These are phyloP conservation scores for Schwanniomyces sp. DNA, from an alignment of 805 yeast genomes.

Conservation along the genomic window DNA sequence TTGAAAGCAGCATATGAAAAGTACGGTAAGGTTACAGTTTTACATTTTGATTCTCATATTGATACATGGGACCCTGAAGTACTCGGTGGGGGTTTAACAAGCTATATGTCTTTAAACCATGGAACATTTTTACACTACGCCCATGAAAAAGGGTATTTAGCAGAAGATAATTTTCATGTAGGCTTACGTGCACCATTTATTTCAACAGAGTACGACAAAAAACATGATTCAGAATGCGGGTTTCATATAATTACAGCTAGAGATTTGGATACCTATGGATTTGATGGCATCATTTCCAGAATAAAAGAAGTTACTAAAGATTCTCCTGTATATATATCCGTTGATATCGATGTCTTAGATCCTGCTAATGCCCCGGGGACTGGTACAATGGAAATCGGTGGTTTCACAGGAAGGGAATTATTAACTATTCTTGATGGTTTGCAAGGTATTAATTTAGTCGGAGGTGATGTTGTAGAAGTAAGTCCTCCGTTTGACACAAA, in stretches of 20 bases:
- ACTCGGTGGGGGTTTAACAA: conserved; percentile 61
- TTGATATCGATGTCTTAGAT: conserved; percentile 66
- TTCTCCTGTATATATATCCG: conserved; percentile 44
- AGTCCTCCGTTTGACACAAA: conserved; percentile 64
- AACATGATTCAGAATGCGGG: conserved; percentile 54
- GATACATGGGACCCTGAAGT: conserved; percentile 70
- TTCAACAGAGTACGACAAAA: conserved; percentile 30
- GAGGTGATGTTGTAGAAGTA: conserved; percentile 78
- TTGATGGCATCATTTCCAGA: conserved; percentile 32
- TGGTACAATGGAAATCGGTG: conserved; percentile 79
- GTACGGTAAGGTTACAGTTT: conserved; percentile 47
- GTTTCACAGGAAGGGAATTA: conserved; percentile 56
- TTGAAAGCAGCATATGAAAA: conserved; percentile 52
- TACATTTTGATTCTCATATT: conserved; percentile 67
- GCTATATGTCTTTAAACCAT: conserved; percentile 61
- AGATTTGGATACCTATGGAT: conserved; percentile 45
- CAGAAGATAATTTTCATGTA: conserved; percentile 52
- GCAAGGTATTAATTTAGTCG: conserved; percentile 60
- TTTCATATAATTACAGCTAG: conserved; percentile 46
- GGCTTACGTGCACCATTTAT: conserved; percentile 67
- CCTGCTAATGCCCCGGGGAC: conserved; percentile 78
- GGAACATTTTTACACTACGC: conserved; percentile 74
- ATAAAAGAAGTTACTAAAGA: conserved; percentile 36
- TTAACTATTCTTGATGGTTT: conserved; percentile 58
- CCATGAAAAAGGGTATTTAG: conserved; percentile 60